These are phyloP conservation scores for Conticribra weissflogii DNA, from an alignment of 108 stramenopile genomes.

Conservation along the genomic window DNA sequence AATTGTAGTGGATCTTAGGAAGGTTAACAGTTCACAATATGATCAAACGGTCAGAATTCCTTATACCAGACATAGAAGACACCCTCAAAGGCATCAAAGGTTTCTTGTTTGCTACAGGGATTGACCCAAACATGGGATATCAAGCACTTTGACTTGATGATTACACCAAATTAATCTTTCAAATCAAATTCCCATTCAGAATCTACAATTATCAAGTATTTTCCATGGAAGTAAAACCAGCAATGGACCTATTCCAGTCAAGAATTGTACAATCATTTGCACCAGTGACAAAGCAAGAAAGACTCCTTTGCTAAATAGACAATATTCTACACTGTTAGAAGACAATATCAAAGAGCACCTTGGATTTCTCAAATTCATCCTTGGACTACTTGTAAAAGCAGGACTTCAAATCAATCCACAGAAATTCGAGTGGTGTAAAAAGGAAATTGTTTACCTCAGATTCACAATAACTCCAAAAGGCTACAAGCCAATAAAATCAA, in stretches of 20 bases:
- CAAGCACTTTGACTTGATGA: conserved; percentile 9
- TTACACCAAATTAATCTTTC: conserved; percentile 1
- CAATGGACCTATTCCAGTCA: too few species aligned
- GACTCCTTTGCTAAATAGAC: conserved; percentile 9
- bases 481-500: background rate
- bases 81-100: background rate
- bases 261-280: background rate
- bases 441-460: too few species aligned
- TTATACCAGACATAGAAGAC: conserved; percentile 4
- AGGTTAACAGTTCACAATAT: conserved; percentile 1
- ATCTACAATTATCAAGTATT: too few species aligned
- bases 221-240: too few species aligned
- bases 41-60: conserved; percentile 2
- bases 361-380: background rate
- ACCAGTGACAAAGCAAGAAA: background rate
- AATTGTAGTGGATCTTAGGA: conserved; percentile 10
- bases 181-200: too few species aligned
- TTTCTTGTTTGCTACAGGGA: background rate
- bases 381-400: background rate
- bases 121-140: too few species aligned
- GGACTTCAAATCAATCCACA: background rate
- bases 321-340: conserved; percentile 12
- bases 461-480: too few species aligned
- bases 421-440: too few species aligned
- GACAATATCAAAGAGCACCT: background rate